Conservation (phyloP, 345 rosid genomes). For the Aegle marmelos region DNA sequence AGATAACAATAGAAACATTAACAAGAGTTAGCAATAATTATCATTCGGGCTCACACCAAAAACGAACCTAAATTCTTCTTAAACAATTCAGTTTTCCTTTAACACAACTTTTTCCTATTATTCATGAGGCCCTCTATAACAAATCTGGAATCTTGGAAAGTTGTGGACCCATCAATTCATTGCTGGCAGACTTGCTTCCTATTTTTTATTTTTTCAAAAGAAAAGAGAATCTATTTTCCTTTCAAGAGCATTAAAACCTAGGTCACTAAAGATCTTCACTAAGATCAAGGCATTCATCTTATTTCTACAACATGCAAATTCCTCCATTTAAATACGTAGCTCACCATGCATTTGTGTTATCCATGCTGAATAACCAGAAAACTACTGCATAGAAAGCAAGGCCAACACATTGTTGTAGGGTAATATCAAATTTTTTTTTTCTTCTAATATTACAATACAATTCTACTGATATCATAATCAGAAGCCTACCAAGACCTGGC, state of each 20-base stretch:
- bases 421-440: not conserved
- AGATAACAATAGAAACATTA: constrained; percentile 1
- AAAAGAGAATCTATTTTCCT: not conserved
- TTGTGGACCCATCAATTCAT: not conserved
- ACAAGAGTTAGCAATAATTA: not conserved
- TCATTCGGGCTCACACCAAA: not conserved
- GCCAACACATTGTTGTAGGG: not conserved
- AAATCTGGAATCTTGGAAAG: not conserved
- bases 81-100: not conserved
- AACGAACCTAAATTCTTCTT: not conserved
- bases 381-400: not conserved
- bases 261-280: not conserved
- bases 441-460: no score
- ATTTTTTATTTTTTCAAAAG: not conserved
- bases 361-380: not conserved
- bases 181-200: not conserved
- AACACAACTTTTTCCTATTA: not conserved
- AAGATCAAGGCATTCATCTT: not conserved
- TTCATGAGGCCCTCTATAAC: not conserved
- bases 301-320: not conserved
- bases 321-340: not conserved
- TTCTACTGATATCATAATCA: no score
- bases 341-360: not conserved
- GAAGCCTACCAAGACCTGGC: no score
- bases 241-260: not conserved